phyloP scores from a whole-genome alignment of 2,329 filamentous ascomycete species.

The Pestalotiopsis sp. region DNA sequence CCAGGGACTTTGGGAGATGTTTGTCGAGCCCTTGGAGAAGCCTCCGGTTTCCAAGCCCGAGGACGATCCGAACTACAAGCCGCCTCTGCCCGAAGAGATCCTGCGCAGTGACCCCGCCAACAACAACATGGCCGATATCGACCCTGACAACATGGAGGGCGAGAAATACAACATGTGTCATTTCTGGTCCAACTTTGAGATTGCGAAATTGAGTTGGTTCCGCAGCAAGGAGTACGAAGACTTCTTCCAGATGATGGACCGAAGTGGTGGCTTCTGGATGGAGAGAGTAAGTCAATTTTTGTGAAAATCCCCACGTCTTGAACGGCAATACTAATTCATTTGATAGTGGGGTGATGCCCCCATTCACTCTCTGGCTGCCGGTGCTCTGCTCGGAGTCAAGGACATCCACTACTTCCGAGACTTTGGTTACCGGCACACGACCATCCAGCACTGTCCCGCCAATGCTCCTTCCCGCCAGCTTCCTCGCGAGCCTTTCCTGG shows the following conservation, averaged over 20 bases:
- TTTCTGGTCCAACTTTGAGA: conserved; percentile 99
- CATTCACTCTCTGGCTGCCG: conserved; percentile 95
- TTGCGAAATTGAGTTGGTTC: conserved; percentile 93
- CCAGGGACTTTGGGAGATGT: conserved; percentile 98
- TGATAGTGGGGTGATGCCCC: conserved; percentile 96
- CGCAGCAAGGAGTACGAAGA: conserved; percentile 96
- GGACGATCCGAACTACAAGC: conserved; percentile 67
- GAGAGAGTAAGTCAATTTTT: conserved; percentile 70
- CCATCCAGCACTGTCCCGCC: conserved; percentile 96
- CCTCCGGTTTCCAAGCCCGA: conserved; percentile 57
- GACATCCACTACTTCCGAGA: conserved; percentile 99
- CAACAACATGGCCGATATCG: conserved; percentile 76
- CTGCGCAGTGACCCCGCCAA: conserved; percentile 73
- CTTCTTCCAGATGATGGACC: conserved; percentile 99
- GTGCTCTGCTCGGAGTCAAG: conserved; percentile 75
- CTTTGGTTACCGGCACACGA: conserved; percentile 97
- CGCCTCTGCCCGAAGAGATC: conserved; percentile 78
- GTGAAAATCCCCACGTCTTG: neutral
- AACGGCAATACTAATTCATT: neutral
- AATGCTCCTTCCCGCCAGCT: conserved; percentile 91
- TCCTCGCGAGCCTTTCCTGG: conserved; percentile 76
- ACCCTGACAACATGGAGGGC: conserved; percentile 92
- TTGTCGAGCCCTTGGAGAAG: conserved; percentile 76
- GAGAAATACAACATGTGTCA: conserved; percentile 99
- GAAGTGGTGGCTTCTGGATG: conserved; percentile 98